Evolutionary conservation across 2,329 filamentous ascomycete species (phyloP).

Genomic region (Trichoderma sp.): DNA sequence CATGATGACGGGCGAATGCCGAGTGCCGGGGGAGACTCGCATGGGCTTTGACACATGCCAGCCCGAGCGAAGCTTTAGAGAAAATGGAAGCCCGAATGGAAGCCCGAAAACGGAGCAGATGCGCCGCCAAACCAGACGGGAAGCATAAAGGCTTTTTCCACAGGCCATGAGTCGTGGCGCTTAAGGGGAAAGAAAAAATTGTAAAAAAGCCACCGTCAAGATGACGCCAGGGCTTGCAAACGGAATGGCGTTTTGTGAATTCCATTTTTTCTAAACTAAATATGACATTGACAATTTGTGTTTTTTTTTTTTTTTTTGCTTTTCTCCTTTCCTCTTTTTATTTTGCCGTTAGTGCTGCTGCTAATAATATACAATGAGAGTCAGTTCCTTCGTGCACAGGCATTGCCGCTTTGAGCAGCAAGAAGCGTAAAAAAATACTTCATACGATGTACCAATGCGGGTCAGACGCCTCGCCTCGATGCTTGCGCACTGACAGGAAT

Average conservation of each 20-base stretch:
- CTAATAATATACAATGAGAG: neutral
- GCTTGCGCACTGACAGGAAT: neutral
- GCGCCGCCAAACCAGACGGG: neutral
- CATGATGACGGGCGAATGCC: slow-evolving; percentile 3
- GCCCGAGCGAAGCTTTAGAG: neutral
- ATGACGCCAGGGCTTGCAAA: slow-evolving; percentile 13
- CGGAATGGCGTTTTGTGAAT: neutral
- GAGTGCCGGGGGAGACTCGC: neutral
- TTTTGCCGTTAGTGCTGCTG: neutral
- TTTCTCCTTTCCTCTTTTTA: neutral
- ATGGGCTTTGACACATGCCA: slow-evolving; percentile 12
- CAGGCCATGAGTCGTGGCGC: slow-evolving; percentile 14
- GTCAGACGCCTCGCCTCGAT: neutral
- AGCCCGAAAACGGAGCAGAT: slow-evolving; percentile 19
- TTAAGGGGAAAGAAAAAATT: neutral
- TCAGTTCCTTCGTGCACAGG: neutral
- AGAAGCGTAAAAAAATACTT: neutral
- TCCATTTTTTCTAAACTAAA: neutral
- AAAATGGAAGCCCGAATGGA: slow-evolving; percentile 16
- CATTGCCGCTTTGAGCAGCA: neutral
- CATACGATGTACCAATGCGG: neutral
- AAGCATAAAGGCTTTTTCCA: neutral
- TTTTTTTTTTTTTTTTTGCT: neutral
- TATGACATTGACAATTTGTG: neutral
- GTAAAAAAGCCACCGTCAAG: slow-evolving; percentile 2